Evolutionary conservation across 768 basidiomycete species (phyloP), one percentile per base, ranked within the genome.

Genomic region (Trichaptum fuscoviolaceum): DNA sequence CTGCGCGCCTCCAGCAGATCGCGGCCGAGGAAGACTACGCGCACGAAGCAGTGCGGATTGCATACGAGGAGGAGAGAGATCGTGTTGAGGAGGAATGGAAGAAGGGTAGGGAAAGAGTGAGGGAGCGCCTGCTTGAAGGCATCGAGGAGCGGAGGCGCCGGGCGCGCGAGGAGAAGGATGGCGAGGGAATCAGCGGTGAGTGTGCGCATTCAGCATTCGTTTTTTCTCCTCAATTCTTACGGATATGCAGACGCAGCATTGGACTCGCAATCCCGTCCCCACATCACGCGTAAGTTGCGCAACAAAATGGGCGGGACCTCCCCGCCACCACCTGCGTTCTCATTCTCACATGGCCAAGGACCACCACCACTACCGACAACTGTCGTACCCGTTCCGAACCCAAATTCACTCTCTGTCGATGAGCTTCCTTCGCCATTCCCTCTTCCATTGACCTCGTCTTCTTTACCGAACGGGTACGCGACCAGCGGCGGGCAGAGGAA

Each of bases 401-500:
- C 92, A 1, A 90, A 92, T 72, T 94, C 93, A 6, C 87, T 94
- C 60, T 84, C 90, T 2, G 89, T 93, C 57, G 93, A 95, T 69
- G 93, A 94, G 72, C 84, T 95, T 42, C 91, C 92, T 2, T 94
- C 93, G 0, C 91, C 90, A 12, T 93, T 92, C 80, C 90, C 92
- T 0, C 80, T 92, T 10, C 84, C 90, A 0, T 84, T 93, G 12
- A 89, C 87, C 7, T 80, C 84, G 4, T 83, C 82, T 18, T 78
- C 80, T n/a, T 74, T 79, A 57, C 79, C 78, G 3, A 78, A 75
- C 18, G 77, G 78, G 58, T 70, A 72, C 8, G 74, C 75, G 17
- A 75, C 72, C 27, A 79, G 74, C 63, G 77, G 71, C 42, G 81
- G 77, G 30, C 71, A 79, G 25, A 75, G 85, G 62, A 73, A 86